Conservation (phyloP, 768 basidiomycete genomes). For the Sutorius australiensis region DNA sequence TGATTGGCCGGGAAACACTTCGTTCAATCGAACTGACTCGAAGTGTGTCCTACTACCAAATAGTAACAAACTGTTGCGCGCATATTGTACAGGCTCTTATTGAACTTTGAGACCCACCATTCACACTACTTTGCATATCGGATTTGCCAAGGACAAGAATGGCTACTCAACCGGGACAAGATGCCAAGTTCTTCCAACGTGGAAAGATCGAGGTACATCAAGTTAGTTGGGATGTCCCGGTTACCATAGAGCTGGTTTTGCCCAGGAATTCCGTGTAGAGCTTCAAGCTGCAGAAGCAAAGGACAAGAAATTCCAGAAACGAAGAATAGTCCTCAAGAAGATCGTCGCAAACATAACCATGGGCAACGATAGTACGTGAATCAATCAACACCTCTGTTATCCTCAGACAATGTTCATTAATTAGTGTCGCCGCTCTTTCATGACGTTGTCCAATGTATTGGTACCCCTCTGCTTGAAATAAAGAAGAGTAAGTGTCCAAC, state of each 20-base stretch:
- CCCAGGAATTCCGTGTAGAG: conserved; percentile 85
- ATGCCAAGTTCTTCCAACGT: conserved; percentile 88
- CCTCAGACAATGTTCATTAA: conserved; percentile 17
- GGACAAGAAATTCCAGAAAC: conserved; percentile 93
- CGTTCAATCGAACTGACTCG: too few species aligned
- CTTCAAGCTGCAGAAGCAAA: conserved; percentile 88
- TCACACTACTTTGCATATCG: too few species aligned
- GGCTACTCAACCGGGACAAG: conserved; percentile 64
- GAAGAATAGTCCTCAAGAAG: conserved; percentile 94
- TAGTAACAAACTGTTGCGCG: too few species aligned
- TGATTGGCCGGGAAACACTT: too few species aligned
- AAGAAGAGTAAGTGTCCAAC: conserved; percentile 84
- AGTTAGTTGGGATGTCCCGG: conserved; percentile 1
- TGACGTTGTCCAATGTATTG: conserved; percentile 93
- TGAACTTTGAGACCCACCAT: too few species aligned
- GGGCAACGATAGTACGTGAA: conserved; percentile 93
- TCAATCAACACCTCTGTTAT: conserved; percentile 9
- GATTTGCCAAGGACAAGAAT: conserved; percentile 22
- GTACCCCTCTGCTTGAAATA: conserved; percentile 94
- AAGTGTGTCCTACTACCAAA: too few species aligned
- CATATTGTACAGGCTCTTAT: too few species aligned
- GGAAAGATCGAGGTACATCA: conserved; percentile 81
- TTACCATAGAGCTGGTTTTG: conserved; percentile 14
- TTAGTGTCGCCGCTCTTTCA: conserved; percentile 91
- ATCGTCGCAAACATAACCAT: conserved; percentile 99